Percentiles rank a stretch among this genome's conserved stretches.
These are phyloP conservation scores for Friedmanniomyces simplex DNA, from an alignment of 495 filamentous ascomycete species.

Conservation along the genomic window DNA sequence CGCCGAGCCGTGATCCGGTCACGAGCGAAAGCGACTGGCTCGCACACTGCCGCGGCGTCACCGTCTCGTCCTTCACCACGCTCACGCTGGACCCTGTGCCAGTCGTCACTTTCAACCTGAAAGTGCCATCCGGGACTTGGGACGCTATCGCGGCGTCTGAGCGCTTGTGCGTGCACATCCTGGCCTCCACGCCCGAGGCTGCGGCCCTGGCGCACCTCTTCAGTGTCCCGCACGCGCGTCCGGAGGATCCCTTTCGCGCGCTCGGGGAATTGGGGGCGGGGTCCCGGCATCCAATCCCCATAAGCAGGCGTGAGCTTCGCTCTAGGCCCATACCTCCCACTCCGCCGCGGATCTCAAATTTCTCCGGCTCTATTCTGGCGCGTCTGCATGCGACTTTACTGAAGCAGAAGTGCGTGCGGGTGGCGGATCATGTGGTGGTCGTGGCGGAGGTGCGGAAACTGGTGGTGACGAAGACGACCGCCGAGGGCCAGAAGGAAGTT, in stretches of 20 bases:
- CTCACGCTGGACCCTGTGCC: constrained; percentile 57
- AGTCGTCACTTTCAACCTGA: constrained; percentile 70
- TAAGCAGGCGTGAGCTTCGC: neutral
- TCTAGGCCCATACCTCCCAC: neutral
- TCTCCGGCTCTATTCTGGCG: constrained; percentile 15
- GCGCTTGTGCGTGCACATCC: constrained; percentile 27
- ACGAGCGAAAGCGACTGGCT: too few species aligned
- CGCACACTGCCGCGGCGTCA: constrained; percentile 48
- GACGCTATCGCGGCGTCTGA: constrained; percentile 40
- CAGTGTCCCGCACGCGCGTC: constrained; percentile 18
- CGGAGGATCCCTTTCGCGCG: constrained; percentile 6
- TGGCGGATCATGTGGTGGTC: constrained; percentile 46
- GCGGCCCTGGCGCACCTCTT: constrained; percentile 25
- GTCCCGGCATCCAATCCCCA: too few species aligned
- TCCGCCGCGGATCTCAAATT: neutral
- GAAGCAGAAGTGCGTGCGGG: constrained; percentile 29
- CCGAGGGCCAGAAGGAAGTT: neutral
- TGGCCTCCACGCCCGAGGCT: constrained; percentile 9
- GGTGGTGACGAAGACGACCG: neutral
- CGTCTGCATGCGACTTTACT: constrained; percentile 17
- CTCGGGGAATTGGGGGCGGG: neutral
- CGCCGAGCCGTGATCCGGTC: too few species aligned
- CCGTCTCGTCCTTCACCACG: constrained; percentile 74
- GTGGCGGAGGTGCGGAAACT: constrained; percentile 38
- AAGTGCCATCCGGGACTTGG: constrained; percentile 59